Percentiles rank a stretch among this genome's conserved stretches.
Evolutionary conservation across 2,329 filamentous ascomycete genomes (phyloP).

Genomic region (Ustilaginoidea virens): DNA sequence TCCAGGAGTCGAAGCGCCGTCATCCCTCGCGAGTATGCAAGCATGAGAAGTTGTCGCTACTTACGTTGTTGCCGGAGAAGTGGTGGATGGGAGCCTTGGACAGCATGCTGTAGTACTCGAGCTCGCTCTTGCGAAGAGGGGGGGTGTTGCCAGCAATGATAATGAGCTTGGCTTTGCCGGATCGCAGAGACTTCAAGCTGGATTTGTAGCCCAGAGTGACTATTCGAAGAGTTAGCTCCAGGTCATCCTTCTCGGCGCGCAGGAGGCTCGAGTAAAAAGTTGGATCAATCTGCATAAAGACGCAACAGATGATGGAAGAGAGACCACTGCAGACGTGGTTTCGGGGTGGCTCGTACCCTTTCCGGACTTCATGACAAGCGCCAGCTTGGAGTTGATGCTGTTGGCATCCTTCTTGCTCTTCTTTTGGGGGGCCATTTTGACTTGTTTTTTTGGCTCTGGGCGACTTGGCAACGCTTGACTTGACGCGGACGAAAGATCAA

Average conservation of each 20-base stretch:
- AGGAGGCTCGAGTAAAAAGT: neutral
- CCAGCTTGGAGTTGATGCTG: constrained; percentile 48
- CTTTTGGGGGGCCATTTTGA: constrained; percentile 56
- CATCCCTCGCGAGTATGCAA: constrained; percentile 4
- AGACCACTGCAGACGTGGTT: no score
- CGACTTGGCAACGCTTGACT: constrained; percentile 12
- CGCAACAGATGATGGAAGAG: no score
- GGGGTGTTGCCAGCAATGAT: constrained; percentile 90
- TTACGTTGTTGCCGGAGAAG: constrained; percentile 97
- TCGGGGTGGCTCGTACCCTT: constrained; percentile 74
- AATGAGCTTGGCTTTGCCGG: constrained; percentile 96
- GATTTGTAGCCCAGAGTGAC: constrained; percentile 28
- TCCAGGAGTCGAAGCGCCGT: no score
- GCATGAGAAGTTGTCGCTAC: constrained; percentile 23
- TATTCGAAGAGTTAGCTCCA: constrained; percentile 5
- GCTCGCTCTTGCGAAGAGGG: constrained; percentile 92
- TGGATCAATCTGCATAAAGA: no score
- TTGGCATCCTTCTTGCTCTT: constrained; percentile 74
- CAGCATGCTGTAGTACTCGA: constrained; percentile 90
- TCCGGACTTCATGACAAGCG: constrained; percentile 49
- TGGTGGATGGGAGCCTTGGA: constrained; percentile 94
- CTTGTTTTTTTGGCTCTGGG: constrained; percentile 28
- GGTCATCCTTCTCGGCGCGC: no score
- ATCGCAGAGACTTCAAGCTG: constrained; percentile 70
- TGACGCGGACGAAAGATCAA: constrained; percentile 11